Evolutionary conservation across 2,329 filamentous ascomycete genomes (phyloP), one percentile per base, ranked within the genome.

Genomic region (Aspergillaceae sp.): DNA sequence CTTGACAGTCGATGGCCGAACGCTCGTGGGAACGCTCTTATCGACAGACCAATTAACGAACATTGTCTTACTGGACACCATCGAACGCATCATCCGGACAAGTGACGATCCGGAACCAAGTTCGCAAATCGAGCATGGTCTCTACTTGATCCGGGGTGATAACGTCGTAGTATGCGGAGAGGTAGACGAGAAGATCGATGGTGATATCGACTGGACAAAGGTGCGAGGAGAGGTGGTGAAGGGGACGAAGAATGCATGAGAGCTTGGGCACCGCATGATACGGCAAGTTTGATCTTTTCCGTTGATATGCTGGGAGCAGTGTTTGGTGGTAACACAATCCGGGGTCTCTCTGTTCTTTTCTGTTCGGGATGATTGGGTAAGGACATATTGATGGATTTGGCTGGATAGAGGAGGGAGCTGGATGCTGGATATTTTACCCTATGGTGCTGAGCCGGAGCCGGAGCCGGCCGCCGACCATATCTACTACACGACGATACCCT

Each of bases 21-120:
- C 87, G 41, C 73, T 91, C 26, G 78, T 87, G 51, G 92, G 92
- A 49, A 90, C 77, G 2, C 80, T 98, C 45, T 75, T 91, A 42
- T 87, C 86, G 40, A 89, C 85, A 63, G 92, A 98, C 67, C 84
- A 95, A 68, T 82, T 85, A 60, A 97, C 92, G 55, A 98, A 98
- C 69, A 73, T 98, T 51, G 89, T 97, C 28, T 77, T 98, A 8
- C 80, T 82, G 55, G 77, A 87, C 53, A 87, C 91, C 3, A 74
- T 89, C 51, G 92, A 98, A 69, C 86, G 92, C 55, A 86, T 96
- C 51, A 95, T 98, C 58, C 85, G 87, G 52, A 84, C 86, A 1
- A 78, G 79, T 38, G 90, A 96, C 62, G 88, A 95, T 61, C 78
- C 81, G 36, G 87, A 94, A 57, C 79, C 84, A 0, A 94, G 86